These are phyloP conservation scores for Terana coerulea DNA, from an alignment of 768 basidiomycete species.

Conservation along the genomic window DNA sequence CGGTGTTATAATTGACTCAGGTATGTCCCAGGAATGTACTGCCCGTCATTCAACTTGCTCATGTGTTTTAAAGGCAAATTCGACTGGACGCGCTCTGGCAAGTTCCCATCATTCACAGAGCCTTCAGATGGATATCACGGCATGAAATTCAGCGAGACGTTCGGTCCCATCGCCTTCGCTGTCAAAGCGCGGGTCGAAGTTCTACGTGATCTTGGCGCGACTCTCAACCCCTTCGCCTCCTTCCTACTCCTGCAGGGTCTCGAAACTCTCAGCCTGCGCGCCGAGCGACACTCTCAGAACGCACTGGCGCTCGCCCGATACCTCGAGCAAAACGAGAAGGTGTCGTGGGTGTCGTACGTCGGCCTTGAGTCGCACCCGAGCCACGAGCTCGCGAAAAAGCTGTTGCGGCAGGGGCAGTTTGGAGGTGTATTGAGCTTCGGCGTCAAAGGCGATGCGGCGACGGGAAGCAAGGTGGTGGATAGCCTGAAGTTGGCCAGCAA, in stretches of 20 bases:
- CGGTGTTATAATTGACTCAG: constrained; percentile 71
- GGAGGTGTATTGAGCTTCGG: constrained; percentile 82
- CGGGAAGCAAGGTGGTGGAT: constrained; percentile 64
- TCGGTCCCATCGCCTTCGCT: constrained; percentile 61
- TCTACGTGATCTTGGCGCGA: constrained; percentile 64
- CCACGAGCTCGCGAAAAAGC: constrained; percentile 52
- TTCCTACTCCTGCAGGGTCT: constrained; percentile 77
- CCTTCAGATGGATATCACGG: constrained; percentile 79
- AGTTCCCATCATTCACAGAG: constrained; percentile 71
- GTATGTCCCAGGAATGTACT: constrained; percentile 32
- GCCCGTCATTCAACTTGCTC: neutral
- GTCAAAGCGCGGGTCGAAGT: constrained; percentile 61
- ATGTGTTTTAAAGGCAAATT: constrained; percentile 49
- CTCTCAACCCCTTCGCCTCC: constrained; percentile 66
- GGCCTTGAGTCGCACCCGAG: constrained; percentile 63
- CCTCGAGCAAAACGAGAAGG: constrained; percentile 60
- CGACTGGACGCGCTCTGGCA: constrained; percentile 64
- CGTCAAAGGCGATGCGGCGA: constrained; percentile 47
- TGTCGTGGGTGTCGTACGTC: constrained; percentile 77
- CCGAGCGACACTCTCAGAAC: constrained; percentile 68
- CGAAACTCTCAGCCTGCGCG: constrained; percentile 71
- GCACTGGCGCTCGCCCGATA: constrained; percentile 66
- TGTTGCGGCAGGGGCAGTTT: constrained; percentile 52
- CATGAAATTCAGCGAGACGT: constrained; percentile 59
- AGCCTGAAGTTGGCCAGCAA: constrained; percentile 65